Conservation (phyloP, 768 basidiomycete species). For the Mycena crocata region DNA sequence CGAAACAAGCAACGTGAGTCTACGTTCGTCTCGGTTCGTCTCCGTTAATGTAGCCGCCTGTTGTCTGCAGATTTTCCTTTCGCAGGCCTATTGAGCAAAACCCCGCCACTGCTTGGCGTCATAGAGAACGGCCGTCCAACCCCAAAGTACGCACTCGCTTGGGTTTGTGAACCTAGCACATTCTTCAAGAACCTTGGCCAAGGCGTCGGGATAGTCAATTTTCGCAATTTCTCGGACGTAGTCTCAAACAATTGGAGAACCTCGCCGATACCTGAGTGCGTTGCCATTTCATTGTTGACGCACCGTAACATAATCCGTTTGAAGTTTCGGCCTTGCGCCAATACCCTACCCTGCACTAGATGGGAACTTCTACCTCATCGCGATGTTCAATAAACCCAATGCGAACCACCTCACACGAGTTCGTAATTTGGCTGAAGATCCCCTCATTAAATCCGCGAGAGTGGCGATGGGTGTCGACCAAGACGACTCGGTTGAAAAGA, state of each 20-base stretch:
- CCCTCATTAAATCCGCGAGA: constrained; percentile 11
- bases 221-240: constrained; percentile 1
- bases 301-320: constrained; percentile 2
- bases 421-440: constrained; percentile 6
- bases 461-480: constrained; percentile 8
- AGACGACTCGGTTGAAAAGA: constrained; percentile 6
- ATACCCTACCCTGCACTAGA: not conserved
- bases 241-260: not conserved
- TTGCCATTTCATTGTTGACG: not conserved
- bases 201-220: not conserved
- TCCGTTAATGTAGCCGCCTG: not conserved
- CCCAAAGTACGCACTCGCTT: constrained; percentile 5
- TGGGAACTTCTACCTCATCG: constrained; percentile 7
- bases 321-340: constrained; percentile 7
- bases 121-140: constrained; percentile 10
- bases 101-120: not conserved
- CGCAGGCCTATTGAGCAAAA: not conserved
- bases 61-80: not conserved
- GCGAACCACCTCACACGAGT: constrained; percentile 11
- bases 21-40: constrained; percentile 2
- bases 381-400: constrained; percentile 6
- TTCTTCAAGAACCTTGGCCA: constrained; percentile 6
- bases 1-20: constrained; percentile 2
- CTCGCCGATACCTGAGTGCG: not conserved
- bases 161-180: not conserved